phyloP scores from a whole-genome alignment of 805 yeast genomes.

The Suhomyces prunicola region DNA sequence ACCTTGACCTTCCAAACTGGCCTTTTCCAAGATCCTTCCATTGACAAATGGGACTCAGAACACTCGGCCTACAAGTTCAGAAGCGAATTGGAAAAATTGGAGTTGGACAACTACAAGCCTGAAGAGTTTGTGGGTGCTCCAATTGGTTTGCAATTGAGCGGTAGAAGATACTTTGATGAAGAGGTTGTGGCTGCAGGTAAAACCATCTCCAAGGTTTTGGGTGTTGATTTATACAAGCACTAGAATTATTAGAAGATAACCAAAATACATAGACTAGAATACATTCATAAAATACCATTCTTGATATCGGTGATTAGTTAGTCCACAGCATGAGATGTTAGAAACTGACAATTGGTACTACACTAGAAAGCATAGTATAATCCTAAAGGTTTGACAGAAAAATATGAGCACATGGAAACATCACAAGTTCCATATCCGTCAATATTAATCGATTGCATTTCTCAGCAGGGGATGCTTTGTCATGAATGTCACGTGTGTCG shows the following conservation, averaged over 20 bases:
- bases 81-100: constrained; percentile 47
- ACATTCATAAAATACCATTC: not conserved
- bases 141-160: constrained; percentile 50
- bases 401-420: too few species aligned
- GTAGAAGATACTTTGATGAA: constrained; percentile 55
- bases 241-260: constrained; percentile 5
- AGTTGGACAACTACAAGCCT: constrained; percentile 46
- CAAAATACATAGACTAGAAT: not conserved
- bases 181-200: constrained; percentile 51
- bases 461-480: not conserved
- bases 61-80: constrained; percentile 37
- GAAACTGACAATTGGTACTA: too few species aligned
- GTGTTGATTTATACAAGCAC: constrained; percentile 23
- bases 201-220: constrained; percentile 35
- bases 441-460: too few species aligned
- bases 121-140: constrained; percentile 51
- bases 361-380: too few species aligned
- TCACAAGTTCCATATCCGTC: not conserved
- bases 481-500: not conserved
- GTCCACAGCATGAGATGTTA: too few species aligned
- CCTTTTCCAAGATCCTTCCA: constrained; percentile 50
- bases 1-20: constrained; percentile 64
- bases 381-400: too few species aligned
- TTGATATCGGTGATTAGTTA: too few species aligned
- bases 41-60: constrained; percentile 47